Evolutionary conservation across 148 eudicot genomes (phyloP).

Genomic region (Cornus florida): DNA sequence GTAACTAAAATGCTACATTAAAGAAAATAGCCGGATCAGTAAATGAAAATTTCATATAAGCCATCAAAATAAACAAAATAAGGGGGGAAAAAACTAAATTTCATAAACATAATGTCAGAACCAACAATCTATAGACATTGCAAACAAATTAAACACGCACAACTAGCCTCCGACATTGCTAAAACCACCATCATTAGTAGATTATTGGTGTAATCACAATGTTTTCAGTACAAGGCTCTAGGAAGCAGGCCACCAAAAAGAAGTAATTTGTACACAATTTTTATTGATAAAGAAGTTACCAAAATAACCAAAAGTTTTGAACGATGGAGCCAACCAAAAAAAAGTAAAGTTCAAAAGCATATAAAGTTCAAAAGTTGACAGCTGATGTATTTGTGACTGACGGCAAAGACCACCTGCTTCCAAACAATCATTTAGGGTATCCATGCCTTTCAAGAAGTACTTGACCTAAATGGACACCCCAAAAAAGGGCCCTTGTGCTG

Average conservation of each 20-base stretch:
- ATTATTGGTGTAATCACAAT: neutral
- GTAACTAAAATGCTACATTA: slow-evolving; percentile 61
- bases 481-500: neutral
- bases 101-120: too few species aligned
- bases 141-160: neutral
- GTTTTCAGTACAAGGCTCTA: neutral
- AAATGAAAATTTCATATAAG: neutral
- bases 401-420: neutral
- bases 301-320: neutral
- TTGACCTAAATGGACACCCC: neutral
- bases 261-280: too few species aligned
- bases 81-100: neutral
- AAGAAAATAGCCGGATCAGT: slow-evolving; percentile 1
- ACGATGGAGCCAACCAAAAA: neutral
- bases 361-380: too few species aligned
- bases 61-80: neutral
- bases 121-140: neutral
- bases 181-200: neutral
- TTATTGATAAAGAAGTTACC: neutral
- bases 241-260: neutral
- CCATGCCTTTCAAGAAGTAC: neutral
- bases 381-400: neutral
- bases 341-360: neutral
- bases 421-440: neutral
- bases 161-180: neutral